Evolutionary conservation across 2,329 filamentous ascomycete species (phyloP), one percentile per base, ranked within the genome.

Genomic region (Talaromyces pinophilus): DNA sequence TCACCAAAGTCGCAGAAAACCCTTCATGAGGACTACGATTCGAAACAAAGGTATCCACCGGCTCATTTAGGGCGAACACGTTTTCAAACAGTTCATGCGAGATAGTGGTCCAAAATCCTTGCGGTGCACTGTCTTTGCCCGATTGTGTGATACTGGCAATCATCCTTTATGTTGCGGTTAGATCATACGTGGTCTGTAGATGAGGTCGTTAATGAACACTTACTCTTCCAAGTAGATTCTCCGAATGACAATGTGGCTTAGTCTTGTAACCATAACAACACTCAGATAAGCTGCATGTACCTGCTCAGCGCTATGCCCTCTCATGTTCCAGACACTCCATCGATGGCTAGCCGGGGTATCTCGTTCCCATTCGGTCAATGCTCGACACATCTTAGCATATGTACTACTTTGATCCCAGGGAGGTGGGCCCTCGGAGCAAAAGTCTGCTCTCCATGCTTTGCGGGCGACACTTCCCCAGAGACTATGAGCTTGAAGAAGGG

Each of bases 231-330:
- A 33, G 15, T 54, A 54, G 8, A 54, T 30, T 30, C 50, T 17
- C 50, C 50, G 50, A 30, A 54, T 54, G 25, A 54, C 50, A n/a
- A 54, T 54, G 15, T 54, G 50, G 15, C 50, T 54, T 2, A 54
- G 17, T 2, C 50, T 30, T 30, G 50, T 54, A 8, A 54, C 38
- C 57, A 59, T 59, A 40, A 59, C 55, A 38, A 59, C 55, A n/a
- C 55, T 59, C 10, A 59, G 55, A 59, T 59, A 59, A 40, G 55
- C 55, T 40, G 55, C 55, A 59, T 59, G 55, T 22, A 59, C 55
- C 35, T 59, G 55, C 55, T 59, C 55, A 6, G 55, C 55, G 35
- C 55, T 59, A 59, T 59, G 55, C 35, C 55, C 55, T 59, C 55
- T 59, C 55, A 59, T 59, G 19, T 59, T 59, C 55, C 55, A 59